Conservation (phyloP, 441 rosid species). For the Bruguiera hainesii region DNA sequence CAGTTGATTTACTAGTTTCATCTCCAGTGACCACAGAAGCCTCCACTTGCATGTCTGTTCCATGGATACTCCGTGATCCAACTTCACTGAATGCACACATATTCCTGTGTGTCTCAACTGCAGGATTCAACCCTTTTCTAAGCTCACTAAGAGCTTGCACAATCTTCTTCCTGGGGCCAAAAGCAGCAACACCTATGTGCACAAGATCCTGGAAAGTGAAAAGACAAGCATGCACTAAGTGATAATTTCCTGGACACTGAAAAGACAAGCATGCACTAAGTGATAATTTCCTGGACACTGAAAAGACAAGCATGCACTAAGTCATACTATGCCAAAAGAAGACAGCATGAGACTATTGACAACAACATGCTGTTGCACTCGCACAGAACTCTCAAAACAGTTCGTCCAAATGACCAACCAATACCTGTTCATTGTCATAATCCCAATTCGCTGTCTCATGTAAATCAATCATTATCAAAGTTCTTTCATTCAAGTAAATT, state of each 20-base stretch:
- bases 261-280: neutral
- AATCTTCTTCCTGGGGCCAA: constrained; percentile 92
- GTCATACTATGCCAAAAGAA: neutral
- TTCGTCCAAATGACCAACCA: no score
- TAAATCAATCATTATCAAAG: neutral
- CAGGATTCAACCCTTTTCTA: constrained; percentile 33
- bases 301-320: neutral
- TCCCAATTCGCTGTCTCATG: neutral
- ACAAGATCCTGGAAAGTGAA: constrained; percentile 55
- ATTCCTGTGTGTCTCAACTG: constrained; percentile 25
- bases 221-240: constrained; percentile 1
- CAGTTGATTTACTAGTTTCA: constrained; percentile 39
- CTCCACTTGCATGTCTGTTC: constrained; percentile 32
- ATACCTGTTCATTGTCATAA: no score
- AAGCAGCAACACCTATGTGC: constrained; percentile 72
- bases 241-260: no score
- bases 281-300: no score
- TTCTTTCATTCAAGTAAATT: neutral
- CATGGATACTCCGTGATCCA: constrained; percentile 26
- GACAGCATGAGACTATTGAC: neutral
- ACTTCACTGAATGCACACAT: constrained; percentile 14
- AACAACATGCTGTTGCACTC: neutral
- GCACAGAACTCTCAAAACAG: neutral
- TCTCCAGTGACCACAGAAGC: constrained; percentile 30
- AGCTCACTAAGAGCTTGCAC: constrained; percentile 61